A percentile compares a stretch with the other conserved stretches of the same genome.
phyloP scores from a whole-genome alignment of 2,329 filamentous ascomycete species.

The Arthrobotrys musiformis region DNA sequence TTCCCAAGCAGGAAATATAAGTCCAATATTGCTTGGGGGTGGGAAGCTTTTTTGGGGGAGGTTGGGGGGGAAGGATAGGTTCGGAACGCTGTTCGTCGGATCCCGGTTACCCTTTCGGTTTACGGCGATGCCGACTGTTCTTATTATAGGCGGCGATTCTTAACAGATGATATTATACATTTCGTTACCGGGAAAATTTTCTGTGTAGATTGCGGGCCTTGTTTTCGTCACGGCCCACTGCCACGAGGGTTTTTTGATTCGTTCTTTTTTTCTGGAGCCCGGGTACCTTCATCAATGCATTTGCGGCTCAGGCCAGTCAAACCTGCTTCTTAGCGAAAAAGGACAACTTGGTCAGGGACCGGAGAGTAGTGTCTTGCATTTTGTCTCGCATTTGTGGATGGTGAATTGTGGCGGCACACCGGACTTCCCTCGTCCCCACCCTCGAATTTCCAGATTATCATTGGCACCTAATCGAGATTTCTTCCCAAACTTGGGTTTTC shows the following conservation, averaged over 20 bases:
- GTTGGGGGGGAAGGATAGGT: constrained; percentile 10
- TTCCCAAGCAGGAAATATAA: constrained; percentile 26
- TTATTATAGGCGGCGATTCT: constrained; percentile 42
- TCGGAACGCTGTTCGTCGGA: constrained; percentile 35
- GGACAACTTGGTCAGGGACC: constrained; percentile 41
- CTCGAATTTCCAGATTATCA: neutral
- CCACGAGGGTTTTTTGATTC: constrained; percentile 34
- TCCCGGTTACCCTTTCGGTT: constrained; percentile 42
- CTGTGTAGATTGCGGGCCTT: neutral
- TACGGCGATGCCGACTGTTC: constrained; percentile 52
- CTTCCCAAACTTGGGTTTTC: neutral
- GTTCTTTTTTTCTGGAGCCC: neutral
- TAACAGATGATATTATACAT: constrained; percentile 43
- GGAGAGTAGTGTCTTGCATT: constrained; percentile 33
- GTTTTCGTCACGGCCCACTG: constrained; percentile 19
- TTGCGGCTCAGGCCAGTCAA: constrained; percentile 16
- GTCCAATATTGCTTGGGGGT: constrained; percentile 7
- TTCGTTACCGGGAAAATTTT: constrained; percentile 55
- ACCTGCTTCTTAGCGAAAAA: constrained; percentile 30
- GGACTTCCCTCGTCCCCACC: neutral
- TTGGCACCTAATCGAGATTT: neutral
- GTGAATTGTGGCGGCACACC: neutral
- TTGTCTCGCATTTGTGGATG: constrained; percentile 32
- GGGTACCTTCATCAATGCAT: neutral
- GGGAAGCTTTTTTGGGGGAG: neutral